Evolutionary conservation across 805 yeast species (phyloP), one percentile per base, ranked within the genome.

Genomic region (Ogataea chonburiensis): DNA sequence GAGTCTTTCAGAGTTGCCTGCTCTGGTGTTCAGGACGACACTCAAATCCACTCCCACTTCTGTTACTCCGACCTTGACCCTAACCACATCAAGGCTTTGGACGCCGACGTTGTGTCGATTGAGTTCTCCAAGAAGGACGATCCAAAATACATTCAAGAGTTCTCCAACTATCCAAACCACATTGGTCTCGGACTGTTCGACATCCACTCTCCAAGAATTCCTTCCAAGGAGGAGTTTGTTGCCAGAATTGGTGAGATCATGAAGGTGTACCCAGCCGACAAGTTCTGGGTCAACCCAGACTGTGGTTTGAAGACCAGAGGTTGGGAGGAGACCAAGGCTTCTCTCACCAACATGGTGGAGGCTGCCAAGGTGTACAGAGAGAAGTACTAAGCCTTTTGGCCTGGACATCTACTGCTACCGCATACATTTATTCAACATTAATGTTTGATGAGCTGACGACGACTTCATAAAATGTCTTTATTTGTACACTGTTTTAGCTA

Each of bases 231-330:
- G 67, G 98, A 93, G 75, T 91, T 93, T 71, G 81, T 87, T 68
- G 71, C 81, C 65, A 88, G 96, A 75, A 86, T 93, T 63, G 80
- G 79, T 64, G 93, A 87, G 68, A 89, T 93, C 75, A 75, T 93
- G 71, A 87, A 88, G 77, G 93, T 86, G 45, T 91, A 91, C 79
- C 97, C 97, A 67, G 94, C 93, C 65, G 86, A 86, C 70, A 91
- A 89, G 72, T 86, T 93, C 81, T 93, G 98, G 98, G 95, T 93
- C 66, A 93, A 93, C 94, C 98, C 98, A 64, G 98, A 93, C 77
- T 93, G 98, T 81, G 98, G 98, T 81, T 81, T 93, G 71, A 93
- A 93, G 86, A 93, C 98, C 69, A 89, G 98, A 83, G 96, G 95
- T 59, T 93, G 98, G 98, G 87, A 85, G 58, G 98, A 93, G 80